Evolutionary conservation across 2,329 filamentous ascomycete species (phyloP).

Genomic region (Purpureocillium takamizusanense): DNA sequence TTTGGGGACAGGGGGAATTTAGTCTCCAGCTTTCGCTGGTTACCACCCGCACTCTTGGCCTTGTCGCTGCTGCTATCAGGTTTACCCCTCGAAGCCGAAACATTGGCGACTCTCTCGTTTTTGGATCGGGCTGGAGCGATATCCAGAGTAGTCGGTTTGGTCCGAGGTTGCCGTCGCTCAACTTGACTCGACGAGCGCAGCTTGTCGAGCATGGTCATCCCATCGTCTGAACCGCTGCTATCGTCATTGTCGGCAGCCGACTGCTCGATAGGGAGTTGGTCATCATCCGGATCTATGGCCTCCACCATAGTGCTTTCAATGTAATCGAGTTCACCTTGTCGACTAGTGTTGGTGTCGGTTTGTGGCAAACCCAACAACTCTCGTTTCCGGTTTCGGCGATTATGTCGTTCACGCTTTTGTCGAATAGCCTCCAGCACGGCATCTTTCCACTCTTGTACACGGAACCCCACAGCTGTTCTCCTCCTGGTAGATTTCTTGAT

Average conservation of each 20-base stretch:
- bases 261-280: neutral
- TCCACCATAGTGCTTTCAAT: constrained; percentile 5
- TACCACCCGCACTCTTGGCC: too few species aligned
- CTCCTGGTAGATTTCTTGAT: constrained; percentile 25
- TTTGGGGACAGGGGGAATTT: neutral
- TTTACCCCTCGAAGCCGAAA: too few species aligned
- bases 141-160: neutral
- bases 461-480: constrained; percentile 25
- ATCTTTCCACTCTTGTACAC: constrained; percentile 25
- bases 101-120: too few species aligned
- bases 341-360: too few species aligned
- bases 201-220: neutral
- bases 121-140: neutral
- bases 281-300: neutral
- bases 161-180: neutral
- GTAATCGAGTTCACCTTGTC: too few species aligned
- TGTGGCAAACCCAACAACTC: too few species aligned
- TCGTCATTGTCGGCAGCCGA: neutral
- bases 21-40: neutral
- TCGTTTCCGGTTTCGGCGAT: constrained; percentile 35
- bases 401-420: constrained; percentile 26
- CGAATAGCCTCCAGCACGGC: constrained; percentile 18
- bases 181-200: constrained; percentile 1
- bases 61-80: too few species aligned
- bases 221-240: constrained; percentile 1